These are phyloP conservation scores for Epichloe sylvatica DNA, from an alignment of 2,329 filamentous ascomycete genomes.

Conservation along the genomic window DNA sequence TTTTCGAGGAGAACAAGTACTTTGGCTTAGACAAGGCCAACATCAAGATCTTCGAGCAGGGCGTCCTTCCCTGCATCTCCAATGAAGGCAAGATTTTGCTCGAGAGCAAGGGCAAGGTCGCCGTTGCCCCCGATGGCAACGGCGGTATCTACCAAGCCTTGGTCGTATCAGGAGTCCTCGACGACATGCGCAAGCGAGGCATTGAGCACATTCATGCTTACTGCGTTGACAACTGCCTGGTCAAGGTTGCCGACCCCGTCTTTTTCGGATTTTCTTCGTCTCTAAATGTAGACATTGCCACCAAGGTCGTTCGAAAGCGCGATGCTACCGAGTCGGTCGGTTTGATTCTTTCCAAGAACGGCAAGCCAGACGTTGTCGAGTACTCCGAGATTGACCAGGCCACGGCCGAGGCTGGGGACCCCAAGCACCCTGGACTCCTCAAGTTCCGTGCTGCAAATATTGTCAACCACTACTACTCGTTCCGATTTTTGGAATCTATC, in stretches of 20 bases:
- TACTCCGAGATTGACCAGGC: conserved; percentile 91
- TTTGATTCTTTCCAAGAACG: conserved; percentile 87
- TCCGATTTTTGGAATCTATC: conserved; percentile 80
- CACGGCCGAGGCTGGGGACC: conserved; percentile 79
- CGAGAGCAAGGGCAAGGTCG: conserved; percentile 78
- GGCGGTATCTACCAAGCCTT: conserved; percentile 93
- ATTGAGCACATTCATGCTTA: conserved; percentile 94
- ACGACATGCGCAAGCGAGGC: conserved; percentile 77
- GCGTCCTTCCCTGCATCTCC: conserved; percentile 88
- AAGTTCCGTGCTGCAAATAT: conserved; percentile 98
- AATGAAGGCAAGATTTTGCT: conserved; percentile 96
- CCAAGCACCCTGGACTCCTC: conserved; percentile 65
- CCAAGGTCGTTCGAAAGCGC: conserved; percentile 98
- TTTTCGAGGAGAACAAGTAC: conserved; percentile 85
- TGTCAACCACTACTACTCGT: conserved; percentile 99
- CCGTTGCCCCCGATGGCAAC: conserved; percentile 93
- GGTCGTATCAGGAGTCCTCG: conserved; percentile 62
- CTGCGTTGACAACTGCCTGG: conserved; percentile 98
- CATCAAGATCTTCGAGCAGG: conserved; percentile 89
- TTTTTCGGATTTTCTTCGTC: conserved; percentile 89
- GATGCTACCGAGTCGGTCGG: conserved; percentile 92
- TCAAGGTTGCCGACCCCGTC: conserved; percentile 90
- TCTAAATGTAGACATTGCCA: conserved; percentile 86
- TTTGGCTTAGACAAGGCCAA: conserved; percentile 81
- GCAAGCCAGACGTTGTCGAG: conserved; percentile 92